Conservation (phyloP, 148 eudicot species). For the Chenopodium album region DNA sequence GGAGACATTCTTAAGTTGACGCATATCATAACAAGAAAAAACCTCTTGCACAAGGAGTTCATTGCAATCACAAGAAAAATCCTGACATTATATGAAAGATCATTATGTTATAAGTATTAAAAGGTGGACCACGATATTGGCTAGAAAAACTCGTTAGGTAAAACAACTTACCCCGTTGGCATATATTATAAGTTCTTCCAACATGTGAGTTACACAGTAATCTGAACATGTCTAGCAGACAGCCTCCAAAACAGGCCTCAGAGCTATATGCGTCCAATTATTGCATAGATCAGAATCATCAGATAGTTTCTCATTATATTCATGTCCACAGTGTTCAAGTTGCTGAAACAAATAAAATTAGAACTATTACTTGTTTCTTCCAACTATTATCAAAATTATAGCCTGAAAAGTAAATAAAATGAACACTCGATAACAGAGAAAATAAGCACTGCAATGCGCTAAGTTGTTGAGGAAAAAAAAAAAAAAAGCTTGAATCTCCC, state of each 20-base stretch:
- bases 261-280: neutral
- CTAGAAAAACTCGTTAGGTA: neutral
- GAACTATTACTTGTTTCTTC: neutral
- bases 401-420: neutral
- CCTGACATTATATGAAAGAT: neutral
- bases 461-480: too few relatives aligned
- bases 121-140: neutral
- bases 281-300: neutral
- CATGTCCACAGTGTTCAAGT: neutral
- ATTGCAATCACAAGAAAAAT: too few relatives aligned
- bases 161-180: neutral
- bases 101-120: too few relatives aligned
- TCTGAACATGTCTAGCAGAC: neutral
- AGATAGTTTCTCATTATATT: too few relatives aligned
- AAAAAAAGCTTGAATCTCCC: neutral
- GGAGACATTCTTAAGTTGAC: neutral
- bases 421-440: neutral
- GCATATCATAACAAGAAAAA: too few relatives aligned
- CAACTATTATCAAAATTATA: neutral
- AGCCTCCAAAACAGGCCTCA: neutral
- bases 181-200: slow-evolving; percentile 12
- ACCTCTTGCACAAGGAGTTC: neutral
- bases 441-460: neutral
- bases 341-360: neutral
- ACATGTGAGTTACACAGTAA: neutral